Evolutionary conservation across 768 basidiomycete species (phyloP), one percentile per base, ranked within the genome.

Genomic region (Russula virescens): DNA sequence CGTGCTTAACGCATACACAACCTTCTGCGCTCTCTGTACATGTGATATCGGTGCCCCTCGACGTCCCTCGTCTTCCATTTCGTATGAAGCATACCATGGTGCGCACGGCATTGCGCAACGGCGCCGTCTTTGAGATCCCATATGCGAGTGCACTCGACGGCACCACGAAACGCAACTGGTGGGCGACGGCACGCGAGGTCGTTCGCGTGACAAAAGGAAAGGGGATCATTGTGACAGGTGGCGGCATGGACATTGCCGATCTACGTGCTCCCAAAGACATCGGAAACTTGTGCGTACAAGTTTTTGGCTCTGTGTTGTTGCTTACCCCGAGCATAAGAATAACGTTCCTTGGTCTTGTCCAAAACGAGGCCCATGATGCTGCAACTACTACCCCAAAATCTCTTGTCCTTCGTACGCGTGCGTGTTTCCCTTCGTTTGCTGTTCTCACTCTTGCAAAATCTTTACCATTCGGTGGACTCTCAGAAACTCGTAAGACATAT

Each of bases 1-100:
- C 91, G 6, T 93, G 91, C 63, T 80, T 94, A 19, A 88, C 89
- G 0, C 88, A 94, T 66, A 86, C 83, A 34, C 78, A 80, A 35
- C 91, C 93, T 2, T 88, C 89, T 0, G 80, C 84, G 0, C 75
- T 89, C 48, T 90, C 92, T 5, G 83, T 89, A 0, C 91, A 93
- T 69, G 82, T 95, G 61, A 89, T 95, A 60, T 79, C 87, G 0
- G 77, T 94, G 31, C 91, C 91, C 8, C 79, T 94, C 19, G 88
- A 89, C 0, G 78, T 85, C 0, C 88, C 91, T 0, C 84, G 91
- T 14, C 81, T 91, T 1, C 85, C 89, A 1, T 94, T 88, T 71
- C 81, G 88, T 66, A 79, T 94, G 69, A 92, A 89, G 69, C 91
- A 92, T 69, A 93, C 92, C 0, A 78, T 92, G 51, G 81, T 94